These are phyloP conservation scores for Uronychia binucleata DNA, from an alignment of 73 alveolate genomes.

Conservation along the genomic window DNA sequence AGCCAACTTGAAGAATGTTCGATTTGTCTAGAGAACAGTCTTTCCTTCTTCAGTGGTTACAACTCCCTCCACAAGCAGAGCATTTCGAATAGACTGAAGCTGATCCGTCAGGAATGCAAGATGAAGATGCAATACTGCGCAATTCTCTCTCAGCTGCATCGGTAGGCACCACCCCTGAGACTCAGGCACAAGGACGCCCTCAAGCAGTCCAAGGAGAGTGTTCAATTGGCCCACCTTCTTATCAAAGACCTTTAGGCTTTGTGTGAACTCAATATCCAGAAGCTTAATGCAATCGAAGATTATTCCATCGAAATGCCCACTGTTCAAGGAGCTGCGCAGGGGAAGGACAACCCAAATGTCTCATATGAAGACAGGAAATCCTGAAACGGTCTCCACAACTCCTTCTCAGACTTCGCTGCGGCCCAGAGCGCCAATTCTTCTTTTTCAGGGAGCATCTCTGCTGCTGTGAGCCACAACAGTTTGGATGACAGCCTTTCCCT, in stretches of 20 bases:
- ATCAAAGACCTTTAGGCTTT: constrained; percentile 31
- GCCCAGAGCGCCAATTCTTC: constrained; percentile 16
- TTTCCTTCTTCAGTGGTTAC: background rate
- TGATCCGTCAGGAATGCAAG: constrained; percentile 22
- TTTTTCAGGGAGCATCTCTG: background rate
- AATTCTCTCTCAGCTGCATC: constrained; percentile 21
- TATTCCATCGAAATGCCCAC: background rate
- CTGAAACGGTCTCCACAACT: background rate
- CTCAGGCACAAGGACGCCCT: constrained; percentile 45
- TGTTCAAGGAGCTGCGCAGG: background rate
- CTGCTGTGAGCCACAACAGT: constrained; percentile 3
- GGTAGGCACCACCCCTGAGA: background rate
- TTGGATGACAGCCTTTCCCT: constrained; percentile 15
- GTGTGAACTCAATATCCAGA: constrained; percentile 31
- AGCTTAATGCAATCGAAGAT: constrained; percentile 17
- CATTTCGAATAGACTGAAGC: background rate
- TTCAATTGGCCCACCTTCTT: constrained; percentile 18
- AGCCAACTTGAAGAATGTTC: constrained; percentile 7
- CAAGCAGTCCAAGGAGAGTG: constrained; percentile 34
- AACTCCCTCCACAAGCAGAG: background rate
- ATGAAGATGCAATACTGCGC: constrained; percentile 36
- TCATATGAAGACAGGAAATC: background rate
- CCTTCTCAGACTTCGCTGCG: constrained; percentile 4
- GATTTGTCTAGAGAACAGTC: background rate
- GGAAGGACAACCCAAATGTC: background rate